These are phyloP conservation scores for Baudoinia panamericana DNA, from an alignment of 495 filamentous ascomycete species.

Conservation along the genomic window DNA sequence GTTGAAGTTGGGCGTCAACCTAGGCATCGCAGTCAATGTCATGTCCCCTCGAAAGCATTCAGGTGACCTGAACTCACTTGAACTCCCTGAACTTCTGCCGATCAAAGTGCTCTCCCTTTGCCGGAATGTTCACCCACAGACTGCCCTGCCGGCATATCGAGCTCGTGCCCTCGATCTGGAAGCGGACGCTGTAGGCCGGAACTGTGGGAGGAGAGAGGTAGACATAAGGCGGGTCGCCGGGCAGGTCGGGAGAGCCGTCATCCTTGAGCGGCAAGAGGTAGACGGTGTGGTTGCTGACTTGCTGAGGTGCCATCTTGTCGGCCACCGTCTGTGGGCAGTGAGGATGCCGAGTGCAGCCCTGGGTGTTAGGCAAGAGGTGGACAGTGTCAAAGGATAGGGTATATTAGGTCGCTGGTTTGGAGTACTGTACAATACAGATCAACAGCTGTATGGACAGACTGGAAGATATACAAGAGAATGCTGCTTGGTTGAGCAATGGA, in stretches of 20 bases:
- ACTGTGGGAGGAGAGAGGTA: constrained; percentile 67
- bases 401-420: no score
- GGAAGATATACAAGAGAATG: no score
- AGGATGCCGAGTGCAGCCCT: no score
- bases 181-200: constrained; percentile 65
- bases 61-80: constrained; percentile 50
- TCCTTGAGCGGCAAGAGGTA: constrained; percentile 85
- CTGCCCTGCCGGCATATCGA: constrained; percentile 88
- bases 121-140: constrained; percentile 90
- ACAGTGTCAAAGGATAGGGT: no score
- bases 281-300: constrained; percentile 33
- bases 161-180: constrained; percentile 89
- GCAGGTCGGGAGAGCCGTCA: constrained; percentile 78
- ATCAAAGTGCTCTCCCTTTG: constrained; percentile 55
- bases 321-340: no score
- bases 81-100: constrained; percentile 70
- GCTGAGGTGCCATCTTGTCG: constrained; percentile 16
- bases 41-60: neutral
- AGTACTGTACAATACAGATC: no score
- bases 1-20: constrained; percentile 85
- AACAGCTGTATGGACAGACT: no score
- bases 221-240: constrained; percentile 61
- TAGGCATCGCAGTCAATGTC: constrained; percentile 28
- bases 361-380: no score
- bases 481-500: no score